Conservation (phyloP, 768 basidiomycete species). For the Auricularia heimuer region DNA sequence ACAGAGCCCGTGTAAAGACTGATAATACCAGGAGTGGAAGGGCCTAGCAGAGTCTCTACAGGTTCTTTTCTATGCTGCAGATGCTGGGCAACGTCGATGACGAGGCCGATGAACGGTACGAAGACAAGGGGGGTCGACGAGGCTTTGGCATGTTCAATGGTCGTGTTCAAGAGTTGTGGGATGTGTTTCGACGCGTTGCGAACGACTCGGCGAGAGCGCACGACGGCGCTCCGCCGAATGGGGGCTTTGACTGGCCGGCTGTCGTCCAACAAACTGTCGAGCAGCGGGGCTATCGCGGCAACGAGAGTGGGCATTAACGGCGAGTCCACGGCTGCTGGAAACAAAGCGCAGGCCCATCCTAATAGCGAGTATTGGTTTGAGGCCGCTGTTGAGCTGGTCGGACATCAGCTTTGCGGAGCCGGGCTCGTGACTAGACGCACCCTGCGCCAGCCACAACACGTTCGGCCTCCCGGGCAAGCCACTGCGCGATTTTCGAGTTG, state of each 20-base stretch:
- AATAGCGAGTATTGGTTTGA: slow-evolving; percentile 59
- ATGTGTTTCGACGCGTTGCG: slow-evolving; percentile 40
- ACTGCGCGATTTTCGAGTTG: slow-evolving; percentile 58
- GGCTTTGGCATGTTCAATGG: slow-evolving; percentile 43
- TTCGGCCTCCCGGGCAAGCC: slow-evolving; percentile 61
- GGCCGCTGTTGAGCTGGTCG: slow-evolving; percentile 39
- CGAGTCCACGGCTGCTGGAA: slow-evolving; percentile 39
- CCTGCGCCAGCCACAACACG: slow-evolving; percentile 23
- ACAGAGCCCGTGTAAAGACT: slow-evolving; percentile 49
- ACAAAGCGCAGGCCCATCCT: slow-evolving; percentile 60
- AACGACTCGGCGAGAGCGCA: slow-evolving; percentile 54
- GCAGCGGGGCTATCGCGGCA: slow-evolving; percentile 44
- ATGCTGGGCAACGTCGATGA: slow-evolving; percentile 60
- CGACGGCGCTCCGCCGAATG: slow-evolving; percentile 49
- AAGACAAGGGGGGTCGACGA: slow-evolving; percentile 31
- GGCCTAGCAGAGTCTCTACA: background rate
- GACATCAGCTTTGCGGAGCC: background rate
- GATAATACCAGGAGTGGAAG: slow-evolving; percentile 39
- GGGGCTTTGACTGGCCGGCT: slow-evolving; percentile 45
- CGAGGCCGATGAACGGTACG: slow-evolving; percentile 52
- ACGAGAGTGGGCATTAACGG: slow-evolving; percentile 41
- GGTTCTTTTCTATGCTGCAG: slow-evolving; percentile 44
- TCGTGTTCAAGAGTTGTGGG: slow-evolving; percentile 38
- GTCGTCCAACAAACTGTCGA: slow-evolving; percentile 49
- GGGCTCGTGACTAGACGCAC: background rate